Evolutionary conservation across 495 filamentous ascomycete genomes (phyloP).

Genomic region (Polyplosphaeria fusca): DNA sequence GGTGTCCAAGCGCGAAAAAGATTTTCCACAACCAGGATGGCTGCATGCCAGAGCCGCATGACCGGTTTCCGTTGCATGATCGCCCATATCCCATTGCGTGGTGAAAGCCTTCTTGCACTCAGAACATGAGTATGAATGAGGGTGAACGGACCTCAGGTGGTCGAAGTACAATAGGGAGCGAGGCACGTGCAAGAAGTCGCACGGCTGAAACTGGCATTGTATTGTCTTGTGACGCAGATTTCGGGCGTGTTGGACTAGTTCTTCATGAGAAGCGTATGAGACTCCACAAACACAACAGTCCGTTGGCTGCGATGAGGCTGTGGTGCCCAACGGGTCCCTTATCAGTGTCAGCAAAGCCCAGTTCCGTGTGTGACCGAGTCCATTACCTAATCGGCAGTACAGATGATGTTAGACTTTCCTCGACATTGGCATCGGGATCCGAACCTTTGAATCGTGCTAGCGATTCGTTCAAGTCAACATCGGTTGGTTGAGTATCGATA

Average conservation of each 20-base stretch:
- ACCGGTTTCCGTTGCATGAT: slow-evolving; percentile 1
- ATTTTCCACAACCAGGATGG: slow-evolving; percentile 24
- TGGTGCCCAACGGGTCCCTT: too few relatives aligned
- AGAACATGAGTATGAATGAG: background rate
- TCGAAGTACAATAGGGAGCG: background rate
- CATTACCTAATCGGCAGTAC: too few relatives aligned
- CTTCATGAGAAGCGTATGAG: background rate
- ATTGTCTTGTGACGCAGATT: background rate
- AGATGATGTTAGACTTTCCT: too few relatives aligned
- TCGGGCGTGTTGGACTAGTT: background rate
- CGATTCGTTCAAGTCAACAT: too few relatives aligned
- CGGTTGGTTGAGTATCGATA: too few relatives aligned
- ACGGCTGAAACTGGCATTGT: background rate
- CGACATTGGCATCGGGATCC: too few relatives aligned
- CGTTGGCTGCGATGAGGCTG: too few relatives aligned
- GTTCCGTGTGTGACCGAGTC: too few relatives aligned
- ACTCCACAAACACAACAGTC: background rate
- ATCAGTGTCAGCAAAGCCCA: too few relatives aligned
- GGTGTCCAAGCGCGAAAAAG: slow-evolving; percentile 36
- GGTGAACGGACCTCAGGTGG: background rate
- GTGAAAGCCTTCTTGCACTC: background rate
- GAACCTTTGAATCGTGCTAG: too few relatives aligned
- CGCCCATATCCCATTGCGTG: background rate
- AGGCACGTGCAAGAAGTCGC: background rate
- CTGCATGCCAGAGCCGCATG: slow-evolving; percentile 15